Evolutionary conservation across 2,329 filamentous ascomycete species (phyloP).

Genomic region (Aspergillus terreus): DNA sequence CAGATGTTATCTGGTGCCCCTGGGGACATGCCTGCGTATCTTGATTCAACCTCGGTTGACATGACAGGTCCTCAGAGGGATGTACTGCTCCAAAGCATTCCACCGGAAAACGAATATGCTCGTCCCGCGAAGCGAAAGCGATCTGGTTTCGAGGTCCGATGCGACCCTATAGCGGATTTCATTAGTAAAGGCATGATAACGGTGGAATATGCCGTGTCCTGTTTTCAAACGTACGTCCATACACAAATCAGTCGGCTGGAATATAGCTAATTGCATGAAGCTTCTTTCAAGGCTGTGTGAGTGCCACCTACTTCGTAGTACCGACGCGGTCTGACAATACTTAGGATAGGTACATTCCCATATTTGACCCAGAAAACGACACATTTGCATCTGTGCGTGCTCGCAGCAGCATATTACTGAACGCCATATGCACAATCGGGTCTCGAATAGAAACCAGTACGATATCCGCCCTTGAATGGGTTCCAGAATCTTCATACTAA

Average conservation of each 20-base stretch:
- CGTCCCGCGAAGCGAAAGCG: conserved; percentile 24
- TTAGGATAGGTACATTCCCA: conserved; percentile 48
- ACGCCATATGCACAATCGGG: conserved; percentile 51
- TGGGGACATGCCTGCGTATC: too few relatives aligned
- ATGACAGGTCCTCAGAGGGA: neutral
- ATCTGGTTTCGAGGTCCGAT: conserved; percentile 31
- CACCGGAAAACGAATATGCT: neutral
- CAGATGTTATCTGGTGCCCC: neutral
- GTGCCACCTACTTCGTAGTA: conserved; percentile 1
- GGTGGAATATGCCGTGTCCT: conserved; percentile 28
- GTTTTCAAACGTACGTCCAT: conserved; percentile 28
- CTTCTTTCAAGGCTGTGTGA: conserved; percentile 37
- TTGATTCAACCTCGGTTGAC: neutral
- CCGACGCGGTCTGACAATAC: neutral
- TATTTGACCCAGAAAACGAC: conserved; percentile 47
- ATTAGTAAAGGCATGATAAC: conserved; percentile 33
- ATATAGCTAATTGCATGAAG: conserved; percentile 12
- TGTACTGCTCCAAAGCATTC: neutral
- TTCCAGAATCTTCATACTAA: neutral
- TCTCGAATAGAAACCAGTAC: conserved; percentile 41
- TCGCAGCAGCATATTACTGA: conserved; percentile 50
- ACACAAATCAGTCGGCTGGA: too few relatives aligned
- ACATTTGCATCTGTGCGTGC: conserved; percentile 44
- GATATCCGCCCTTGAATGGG: neutral
- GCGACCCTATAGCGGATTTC: conserved; percentile 33